phyloP scores from a whole-genome alignment of 2,329 filamentous ascomycete species.

The Neoarthrinium moseri region DNA sequence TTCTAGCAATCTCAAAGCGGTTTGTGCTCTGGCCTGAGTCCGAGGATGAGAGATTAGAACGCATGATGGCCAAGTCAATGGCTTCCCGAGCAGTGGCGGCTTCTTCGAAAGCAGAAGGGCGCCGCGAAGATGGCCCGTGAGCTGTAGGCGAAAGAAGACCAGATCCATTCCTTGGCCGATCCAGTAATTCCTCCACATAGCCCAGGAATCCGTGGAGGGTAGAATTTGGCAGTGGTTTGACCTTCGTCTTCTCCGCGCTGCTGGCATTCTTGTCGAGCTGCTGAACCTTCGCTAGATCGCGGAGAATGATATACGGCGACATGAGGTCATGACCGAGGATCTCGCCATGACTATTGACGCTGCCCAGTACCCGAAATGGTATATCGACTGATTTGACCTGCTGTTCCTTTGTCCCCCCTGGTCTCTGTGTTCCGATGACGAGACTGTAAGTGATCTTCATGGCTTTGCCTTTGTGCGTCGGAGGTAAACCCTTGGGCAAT shows the following conservation, averaged over 20 bases:
- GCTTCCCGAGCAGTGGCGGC: slow-evolving; percentile 72
- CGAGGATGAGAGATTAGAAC: slow-evolving; percentile 65
- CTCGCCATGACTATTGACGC: slow-evolving; percentile 85
- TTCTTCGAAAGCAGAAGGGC: slow-evolving; percentile 55
- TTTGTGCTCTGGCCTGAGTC: slow-evolving; percentile 80
- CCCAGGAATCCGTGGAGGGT: slow-evolving; percentile 67
- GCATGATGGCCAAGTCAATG: slow-evolving; percentile 87
- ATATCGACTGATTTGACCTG: slow-evolving; percentile 89
- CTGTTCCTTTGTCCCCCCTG: slow-evolving; percentile 73
- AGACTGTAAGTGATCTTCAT: slow-evolving; percentile 93
- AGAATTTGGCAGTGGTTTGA: slow-evolving; percentile 29
- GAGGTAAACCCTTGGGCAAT: slow-evolving; percentile 84
- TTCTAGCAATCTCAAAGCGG: slow-evolving; percentile 90
- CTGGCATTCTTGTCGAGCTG: slow-evolving; percentile 39
- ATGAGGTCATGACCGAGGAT: slow-evolving; percentile 92
- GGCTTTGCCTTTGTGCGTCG: slow-evolving; percentile 84
- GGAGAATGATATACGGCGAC: slow-evolving; percentile 86
- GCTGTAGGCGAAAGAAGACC: slow-evolving; percentile 74
- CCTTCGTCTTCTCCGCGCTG: slow-evolving; percentile 20
- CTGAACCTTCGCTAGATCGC: slow-evolving; percentile 73
- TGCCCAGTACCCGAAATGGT: slow-evolving; percentile 89
- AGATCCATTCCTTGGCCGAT: slow-evolving; percentile 53
- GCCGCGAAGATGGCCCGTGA: slow-evolving; percentile 51
- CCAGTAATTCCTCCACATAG: slow-evolving; percentile 75
- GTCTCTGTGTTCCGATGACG: slow-evolving; percentile 86